These are phyloP conservation scores for Abrus pulchellus DNA, from an alignment of 306 rosid species.

Conservation along the genomic window DNA sequence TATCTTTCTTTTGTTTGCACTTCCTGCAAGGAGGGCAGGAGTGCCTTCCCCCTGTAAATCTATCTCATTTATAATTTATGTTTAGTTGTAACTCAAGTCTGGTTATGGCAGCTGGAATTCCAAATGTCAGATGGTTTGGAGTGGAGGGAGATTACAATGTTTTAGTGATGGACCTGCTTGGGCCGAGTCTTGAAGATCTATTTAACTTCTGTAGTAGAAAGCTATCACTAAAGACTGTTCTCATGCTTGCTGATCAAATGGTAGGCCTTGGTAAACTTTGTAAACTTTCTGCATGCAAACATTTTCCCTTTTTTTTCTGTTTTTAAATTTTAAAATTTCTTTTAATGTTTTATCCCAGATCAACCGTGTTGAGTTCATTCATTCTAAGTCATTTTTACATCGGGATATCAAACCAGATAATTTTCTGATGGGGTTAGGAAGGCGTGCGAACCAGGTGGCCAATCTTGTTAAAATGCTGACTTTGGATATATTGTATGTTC, in stretches of 20 bases:
- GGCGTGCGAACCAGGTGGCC: conserved; percentile 94
- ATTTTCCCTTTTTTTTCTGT: neutral
- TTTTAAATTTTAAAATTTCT: neutral
- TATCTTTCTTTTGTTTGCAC: neutral
- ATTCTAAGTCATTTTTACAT: conserved; percentile 91
- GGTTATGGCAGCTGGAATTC: conserved; percentile 83
- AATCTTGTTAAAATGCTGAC: conserved; percentile 35
- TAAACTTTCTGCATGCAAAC: neutral
- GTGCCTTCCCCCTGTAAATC: neutral
- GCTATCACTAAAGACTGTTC: conserved; percentile 91
- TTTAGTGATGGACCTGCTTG: conserved; percentile 94
- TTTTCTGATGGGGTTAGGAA: conserved; percentile 96
- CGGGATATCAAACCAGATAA: conserved; percentile 98
- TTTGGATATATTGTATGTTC: conserved; percentile 15
- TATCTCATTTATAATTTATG: neutral
- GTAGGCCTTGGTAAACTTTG: conserved; percentile 52
- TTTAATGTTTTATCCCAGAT: conserved; percentile 61
- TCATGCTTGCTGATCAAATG: conserved; percentile 99
- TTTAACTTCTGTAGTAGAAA: conserved; percentile 96
- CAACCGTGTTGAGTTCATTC: conserved; percentile 92
- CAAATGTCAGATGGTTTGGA: conserved; percentile 96
- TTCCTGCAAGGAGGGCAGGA: conserved; percentile 22
- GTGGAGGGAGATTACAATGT: conserved; percentile 97
- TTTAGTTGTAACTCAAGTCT: conserved; percentile 46
- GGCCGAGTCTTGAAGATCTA: conserved; percentile 98